Evolutionary conservation across 129 eudicot species (phyloP), one percentile per base, ranked within the genome.

Genomic region (Logfia minima): DNA sequence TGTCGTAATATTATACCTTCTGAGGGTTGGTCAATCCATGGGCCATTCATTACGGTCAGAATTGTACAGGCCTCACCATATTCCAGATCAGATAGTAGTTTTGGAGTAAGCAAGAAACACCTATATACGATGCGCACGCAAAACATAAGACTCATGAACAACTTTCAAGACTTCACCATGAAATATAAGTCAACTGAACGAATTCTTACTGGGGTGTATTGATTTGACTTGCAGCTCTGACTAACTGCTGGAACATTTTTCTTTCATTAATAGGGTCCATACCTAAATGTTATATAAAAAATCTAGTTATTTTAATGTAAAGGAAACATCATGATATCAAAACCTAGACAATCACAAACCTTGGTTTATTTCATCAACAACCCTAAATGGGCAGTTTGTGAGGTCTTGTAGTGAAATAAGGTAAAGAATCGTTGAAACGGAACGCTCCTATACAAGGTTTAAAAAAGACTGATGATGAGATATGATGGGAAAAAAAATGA

Each of bases 201-300:
- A 68, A 19, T 76, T 62, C 89, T 89, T 86, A 94, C 99, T 95
- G 99, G 67, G 99, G 99, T 41, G 99, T 95, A 77, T 91, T 91
- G 2, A 83, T 92, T 80, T 89, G 93, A 80, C 96, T 95, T 71
- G 99, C 91, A 68, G 97, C 97, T 85, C 94, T 88, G 79, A 95
- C 97, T 72, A 95, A 88, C 58, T 95, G 99, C 79, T 91, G 97
- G 79, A 95, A 95, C 99, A 95, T 95, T 79, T 92, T 95, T 76
- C 99, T 86, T 73, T 95, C 99, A 45, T 95, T 95, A 23, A 91
- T 83, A 43, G 99, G 99, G 77, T 95, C 99, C 99, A 95, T 95
- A 67, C 99, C 98, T 94, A 58, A 67, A 18, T 37, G 18, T 72
- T 45, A 75, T 29, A 76, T 18, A 18, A 51, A 72, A 1, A 4